Evolutionary conservation across 1,284 basidiomycete genomes (phyloP).

Genomic region (Athelia sp.): DNA sequence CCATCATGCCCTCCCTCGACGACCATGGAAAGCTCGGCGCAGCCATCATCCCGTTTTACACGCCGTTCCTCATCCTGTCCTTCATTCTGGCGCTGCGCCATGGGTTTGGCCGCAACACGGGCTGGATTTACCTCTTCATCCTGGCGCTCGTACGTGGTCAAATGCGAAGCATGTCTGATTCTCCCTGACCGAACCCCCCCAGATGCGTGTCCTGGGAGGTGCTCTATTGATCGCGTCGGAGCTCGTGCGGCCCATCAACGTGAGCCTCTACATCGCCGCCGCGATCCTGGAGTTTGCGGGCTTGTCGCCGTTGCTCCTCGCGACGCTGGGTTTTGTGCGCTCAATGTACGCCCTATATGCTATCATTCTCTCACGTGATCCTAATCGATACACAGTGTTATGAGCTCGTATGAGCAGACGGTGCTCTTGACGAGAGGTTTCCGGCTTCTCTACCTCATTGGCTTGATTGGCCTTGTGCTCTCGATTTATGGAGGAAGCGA

Average conservation of each 20-base stretch:
- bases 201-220: not conserved
- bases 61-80: not conserved
- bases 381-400: not conserved
- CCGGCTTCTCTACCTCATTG: not conserved
- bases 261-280: not conserved
- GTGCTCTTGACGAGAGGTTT: not conserved
- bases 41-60: not conserved
- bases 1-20: not conserved
- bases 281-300: not conserved
- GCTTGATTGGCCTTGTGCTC: not conserved
- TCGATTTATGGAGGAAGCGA: not conserved
- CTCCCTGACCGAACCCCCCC: not conserved
- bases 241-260: not conserved
- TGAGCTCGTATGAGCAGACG: not conserved
- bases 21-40: not conserved
- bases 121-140: not conserved
- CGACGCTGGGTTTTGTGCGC: not conserved
- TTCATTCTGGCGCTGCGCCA: not conserved
- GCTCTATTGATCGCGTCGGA: not conserved
- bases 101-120: not conserved
- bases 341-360: not conserved
- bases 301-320: not conserved
- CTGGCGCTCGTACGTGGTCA: not conserved
- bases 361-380: not conserved
- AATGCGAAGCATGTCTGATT: not conserved